These are phyloP conservation scores for Suhomyces terraborum DNA, from an alignment of 1,139 yeast species.

Conservation along the genomic window DNA sequence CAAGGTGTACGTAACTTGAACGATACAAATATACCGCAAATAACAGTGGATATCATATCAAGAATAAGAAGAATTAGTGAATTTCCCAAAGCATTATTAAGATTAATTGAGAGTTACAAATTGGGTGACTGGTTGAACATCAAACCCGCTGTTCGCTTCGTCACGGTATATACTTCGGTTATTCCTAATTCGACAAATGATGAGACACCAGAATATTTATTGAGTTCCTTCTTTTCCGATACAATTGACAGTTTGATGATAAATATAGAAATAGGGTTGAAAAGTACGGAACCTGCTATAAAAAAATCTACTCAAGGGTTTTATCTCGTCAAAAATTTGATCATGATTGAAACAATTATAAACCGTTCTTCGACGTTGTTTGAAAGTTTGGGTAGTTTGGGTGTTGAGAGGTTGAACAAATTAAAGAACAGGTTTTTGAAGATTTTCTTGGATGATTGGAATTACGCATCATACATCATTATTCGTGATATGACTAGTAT, in stretches of 20 bases:
- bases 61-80: slow-evolving; percentile 66
- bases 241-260: slow-evolving; percentile 72
- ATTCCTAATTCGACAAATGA: slow-evolving; percentile 36
- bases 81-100: slow-evolving; percentile 54
- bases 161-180: slow-evolving; percentile 51
- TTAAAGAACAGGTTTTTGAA: slow-evolving; percentile 75
- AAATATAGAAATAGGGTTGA: slow-evolving; percentile 57
- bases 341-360: slow-evolving; percentile 73
- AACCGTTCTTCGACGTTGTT: slow-evolving; percentile 57
- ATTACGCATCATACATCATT: slow-evolving; percentile 69
- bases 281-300: slow-evolving; percentile 30
- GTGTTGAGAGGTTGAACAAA: slow-evolving; percentile 65
- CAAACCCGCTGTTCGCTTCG: slow-evolving; percentile 52
- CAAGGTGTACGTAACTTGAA: slow-evolving; percentile 41
- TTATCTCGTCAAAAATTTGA: slow-evolving; percentile 68
- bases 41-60: slow-evolving; percentile 66
- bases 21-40: slow-evolving; percentile 69
- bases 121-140: slow-evolving; percentile 74
- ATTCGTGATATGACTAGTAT: slow-evolving; percentile 70
- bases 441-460: slow-evolving; percentile 82
- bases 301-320: slow-evolving; percentile 65
- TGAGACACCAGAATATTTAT: slow-evolving; percentile 47
- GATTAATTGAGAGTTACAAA: slow-evolving; percentile 52
- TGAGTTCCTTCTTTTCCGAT: slow-evolving; percentile 71
- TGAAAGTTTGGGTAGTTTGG: slow-evolving; percentile 61